Evolutionary conservation across 129 eudicot species (phyloP).

Genomic region (Tanacetum coccineum): DNA sequence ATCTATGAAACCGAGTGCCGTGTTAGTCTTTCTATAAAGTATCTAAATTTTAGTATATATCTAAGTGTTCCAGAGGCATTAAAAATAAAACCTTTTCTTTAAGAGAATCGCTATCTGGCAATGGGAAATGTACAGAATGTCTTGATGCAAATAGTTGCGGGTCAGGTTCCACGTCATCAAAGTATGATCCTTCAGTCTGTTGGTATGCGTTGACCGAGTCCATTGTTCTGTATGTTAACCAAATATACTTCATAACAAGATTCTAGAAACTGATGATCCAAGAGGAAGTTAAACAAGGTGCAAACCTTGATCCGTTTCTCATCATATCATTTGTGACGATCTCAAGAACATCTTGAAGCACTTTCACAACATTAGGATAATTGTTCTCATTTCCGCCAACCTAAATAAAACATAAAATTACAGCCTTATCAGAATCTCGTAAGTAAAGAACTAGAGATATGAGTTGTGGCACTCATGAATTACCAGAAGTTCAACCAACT

Average conservation of each 20-base stretch:
- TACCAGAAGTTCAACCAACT: slow-evolving; percentile 83
- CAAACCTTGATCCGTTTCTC: slow-evolving; percentile 78
- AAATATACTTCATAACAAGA: slow-evolving; percentile 10
- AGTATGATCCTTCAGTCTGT: slow-evolving; percentile 44
- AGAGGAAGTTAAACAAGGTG: slow-evolving; percentile 10
- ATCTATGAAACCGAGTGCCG: slow-evolving; percentile 38
- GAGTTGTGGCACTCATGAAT: slow-evolving; percentile 19
- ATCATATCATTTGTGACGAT: slow-evolving; percentile 75
- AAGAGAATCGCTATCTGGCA: slow-evolving; percentile 61
- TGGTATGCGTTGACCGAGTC: slow-evolving; percentile 45
- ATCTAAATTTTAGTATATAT: neutral
- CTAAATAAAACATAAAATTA: slow-evolving; percentile 29
- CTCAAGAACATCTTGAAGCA: slow-evolving; percentile 82
- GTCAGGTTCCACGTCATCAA: slow-evolving; percentile 49
- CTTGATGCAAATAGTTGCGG: slow-evolving; percentile 84
- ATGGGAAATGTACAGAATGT: slow-evolving; percentile 84
- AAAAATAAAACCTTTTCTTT: slow-evolving; percentile 52
- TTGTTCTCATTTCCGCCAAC: slow-evolving; percentile 70
- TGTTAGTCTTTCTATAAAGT: slow-evolving; percentile 23
- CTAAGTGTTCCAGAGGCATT: neutral
- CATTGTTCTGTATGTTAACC: slow-evolving; percentile 49
- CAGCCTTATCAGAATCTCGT: neutral
- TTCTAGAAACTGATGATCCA: neutral
- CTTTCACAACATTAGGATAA: slow-evolving; percentile 62
- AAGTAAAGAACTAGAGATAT: slow-evolving; percentile 8